These are phyloP conservation scores for Phytomonas francai DNA, from an alignment of 208 protist species.

Conservation along the genomic window DNA sequence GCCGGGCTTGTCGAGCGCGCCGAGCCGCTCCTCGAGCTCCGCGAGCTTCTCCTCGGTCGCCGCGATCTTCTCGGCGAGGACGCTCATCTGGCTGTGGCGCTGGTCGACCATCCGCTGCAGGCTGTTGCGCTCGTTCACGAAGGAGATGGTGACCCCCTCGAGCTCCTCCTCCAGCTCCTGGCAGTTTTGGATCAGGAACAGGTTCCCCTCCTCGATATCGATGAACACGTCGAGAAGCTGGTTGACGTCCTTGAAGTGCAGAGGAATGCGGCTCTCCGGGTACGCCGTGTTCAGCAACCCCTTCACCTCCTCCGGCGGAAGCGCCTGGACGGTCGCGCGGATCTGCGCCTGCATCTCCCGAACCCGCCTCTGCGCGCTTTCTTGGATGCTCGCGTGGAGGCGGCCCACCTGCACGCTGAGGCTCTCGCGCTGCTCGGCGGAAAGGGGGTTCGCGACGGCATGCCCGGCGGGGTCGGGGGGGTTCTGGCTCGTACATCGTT, in stretches of 20 bases:
- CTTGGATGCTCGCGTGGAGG: constrained; percentile 42
- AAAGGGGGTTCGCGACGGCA: background rate
- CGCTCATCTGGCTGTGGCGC: constrained; percentile 82
- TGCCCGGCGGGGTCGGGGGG: background rate
- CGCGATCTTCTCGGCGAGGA: constrained; percentile 63
- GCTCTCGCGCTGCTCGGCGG: background rate
- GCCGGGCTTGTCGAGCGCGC: constrained; percentile 40
- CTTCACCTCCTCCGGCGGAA: constrained; percentile 54
- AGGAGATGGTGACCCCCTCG: constrained; percentile 85
- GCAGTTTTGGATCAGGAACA: constrained; percentile 95
- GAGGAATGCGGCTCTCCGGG: constrained; percentile 68
- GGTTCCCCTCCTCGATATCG: constrained; percentile 93
- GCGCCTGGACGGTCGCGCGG: constrained; percentile 33
- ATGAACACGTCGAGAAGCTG: constrained; percentile 94
- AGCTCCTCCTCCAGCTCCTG: constrained; percentile 93
- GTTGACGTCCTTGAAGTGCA: constrained; percentile 89
- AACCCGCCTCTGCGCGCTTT: constrained; percentile 37
- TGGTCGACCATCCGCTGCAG: constrained; percentile 78
- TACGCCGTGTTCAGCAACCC: constrained; percentile 48
- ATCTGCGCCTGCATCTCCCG: constrained; percentile 26
- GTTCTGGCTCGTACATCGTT: background rate
- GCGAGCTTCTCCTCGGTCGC: constrained; percentile 64
- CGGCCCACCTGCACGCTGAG: background rate
- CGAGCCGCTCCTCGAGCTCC: constrained; percentile 58
- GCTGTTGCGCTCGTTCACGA: constrained; percentile 72